Evolutionary conservation across 1,284 basidiomycete genomes (phyloP).

Genomic region (Ustilago crameri): DNA sequence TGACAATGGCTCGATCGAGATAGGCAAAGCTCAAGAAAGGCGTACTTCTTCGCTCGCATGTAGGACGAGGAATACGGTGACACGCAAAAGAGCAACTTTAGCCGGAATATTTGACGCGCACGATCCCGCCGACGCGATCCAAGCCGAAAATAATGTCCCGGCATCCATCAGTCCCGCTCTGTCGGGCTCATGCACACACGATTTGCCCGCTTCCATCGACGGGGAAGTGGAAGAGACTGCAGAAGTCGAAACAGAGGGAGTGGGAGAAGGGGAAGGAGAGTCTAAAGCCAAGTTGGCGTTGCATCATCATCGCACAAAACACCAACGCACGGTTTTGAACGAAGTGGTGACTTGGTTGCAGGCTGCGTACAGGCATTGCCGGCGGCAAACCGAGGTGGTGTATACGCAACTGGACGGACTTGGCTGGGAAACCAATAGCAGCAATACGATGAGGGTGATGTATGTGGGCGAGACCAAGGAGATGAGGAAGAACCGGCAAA

Average conservation of each 20-base stretch:
- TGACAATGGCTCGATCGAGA: no score
- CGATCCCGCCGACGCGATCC: no score
- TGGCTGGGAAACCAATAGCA: no score
- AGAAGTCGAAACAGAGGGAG: no score
- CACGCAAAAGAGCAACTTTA: no score
- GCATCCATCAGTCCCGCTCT: conserved; percentile 7
- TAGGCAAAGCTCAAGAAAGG: no score
- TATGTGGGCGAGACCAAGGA: conserved; percentile 24
- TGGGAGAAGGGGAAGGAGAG: no score
- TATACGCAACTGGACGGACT: neutral
- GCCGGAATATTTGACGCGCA: no score
- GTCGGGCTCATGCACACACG: conserved; percentile 7
- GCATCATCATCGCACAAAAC: conserved; percentile 30
- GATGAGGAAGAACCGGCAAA: conserved; percentile 33
- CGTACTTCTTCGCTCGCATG: no score
- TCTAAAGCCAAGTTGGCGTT: conserved; percentile 16
- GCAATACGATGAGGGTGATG: no score
- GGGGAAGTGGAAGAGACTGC: neutral
- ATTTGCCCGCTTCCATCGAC: neutral
- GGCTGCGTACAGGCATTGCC: conserved; percentile 21
- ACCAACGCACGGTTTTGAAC: conserved; percentile 28
- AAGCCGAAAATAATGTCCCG: no score
- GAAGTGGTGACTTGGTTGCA: conserved; percentile 21
- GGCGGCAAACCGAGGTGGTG: conserved; percentile 12
- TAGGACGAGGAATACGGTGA: no score